Evolutionary conservation across 2,329 filamentous ascomycete species (phyloP), one percentile per base, ranked within the genome.

Genomic region (Cadophora sp.): DNA sequence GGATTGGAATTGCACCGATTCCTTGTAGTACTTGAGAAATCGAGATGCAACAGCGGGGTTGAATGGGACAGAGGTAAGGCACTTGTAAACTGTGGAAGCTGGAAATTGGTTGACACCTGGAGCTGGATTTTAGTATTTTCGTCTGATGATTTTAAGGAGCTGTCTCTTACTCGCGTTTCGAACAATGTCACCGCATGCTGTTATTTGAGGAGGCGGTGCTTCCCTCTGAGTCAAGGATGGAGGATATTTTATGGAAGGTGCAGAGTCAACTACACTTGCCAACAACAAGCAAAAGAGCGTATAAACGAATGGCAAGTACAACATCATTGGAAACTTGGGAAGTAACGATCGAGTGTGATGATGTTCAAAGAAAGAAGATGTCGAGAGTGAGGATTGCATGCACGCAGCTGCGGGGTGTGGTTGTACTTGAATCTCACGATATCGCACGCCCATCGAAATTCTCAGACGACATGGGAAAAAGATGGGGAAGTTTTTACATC

Each of bases 31-130:
- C 7, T 78, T 67, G 4, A 84, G 66, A 64, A 84, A 82, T 1
- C 79, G 74, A 6, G 77, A 72, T 1, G 82, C 82, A 1, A 81
- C 79, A 7, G 79, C 81, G 3, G 76, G 30, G 60, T 82, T 79
- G 70, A 85, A 83, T 0, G 83, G 82, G 7, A 84, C 80, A 27
- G 74, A 80, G 2, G 70, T 77, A 11, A 84, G 74, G 66, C 83
- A 85, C 4, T 77, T 74, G 66, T 79, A 81, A 0, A 77, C 81
- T 7, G 13, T 50, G 47, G 47, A 24, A 50, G 47, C 47, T 27
- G 47, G 20, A 11, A 50, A 50, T 16, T 50, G 47, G 9, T 50
- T 50, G 47, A 50, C 22, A 13, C 9, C 47, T 50, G 22, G 22
- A 50, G 6, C 14, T 3, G 30, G 41, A 5, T 24, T 55, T 68